Evolutionary conservation across 306 rosid genomes (phyloP), one percentile per base, ranked within the genome.

Genomic region (Luffa acutangula): DNA sequence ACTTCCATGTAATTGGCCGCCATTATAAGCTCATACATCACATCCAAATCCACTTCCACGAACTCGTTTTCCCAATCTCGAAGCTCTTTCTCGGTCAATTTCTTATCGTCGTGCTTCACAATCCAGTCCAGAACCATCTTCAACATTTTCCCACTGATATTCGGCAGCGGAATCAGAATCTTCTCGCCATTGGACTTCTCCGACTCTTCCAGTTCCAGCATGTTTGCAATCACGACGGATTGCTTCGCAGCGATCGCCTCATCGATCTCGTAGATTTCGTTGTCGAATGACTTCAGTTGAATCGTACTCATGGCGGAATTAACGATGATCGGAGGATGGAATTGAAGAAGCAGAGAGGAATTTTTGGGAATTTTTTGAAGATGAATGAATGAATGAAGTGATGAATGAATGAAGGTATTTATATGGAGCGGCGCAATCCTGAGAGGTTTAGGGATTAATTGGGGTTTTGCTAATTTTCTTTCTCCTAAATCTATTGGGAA

Each of bases 1-100:
- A 74, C 60, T 15, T 34, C 79, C 3, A 79, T 54, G 54, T 52
- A 63, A 74, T 52, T 63, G 6, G 85, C 70, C 4, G 85, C 43
- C 45, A 45, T 39, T 1, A 74, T 43, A 21, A 83, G 71, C 45
- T 52, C 58, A 58, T 41, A n/a, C 33, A 53, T n/a, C 14, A 34
- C 34, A 10, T 58, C 80, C 18, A n/a, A 4, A 13, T 53, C 72
- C 7, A 83, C 31, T 14, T 72, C 66, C 6, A 49, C 25, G 45
- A 82, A 82, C 10, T 59, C 17, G 0, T 14, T 72, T 31, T 63
- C 18, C 77, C 64, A 43, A 45, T 4, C 56, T 10, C 14, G 2
- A 3, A 71, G 39, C 0, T 1, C 57, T 20, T 21, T 9, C 10
- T 71, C n/a, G 0, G 4, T 1, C 10, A 37, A 4, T 17, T 65